These are phyloP conservation scores for Mucor saturninus DNA, from an alignment of 371 early-diverging fungal genomes.

Conservation along the genomic window DNA sequence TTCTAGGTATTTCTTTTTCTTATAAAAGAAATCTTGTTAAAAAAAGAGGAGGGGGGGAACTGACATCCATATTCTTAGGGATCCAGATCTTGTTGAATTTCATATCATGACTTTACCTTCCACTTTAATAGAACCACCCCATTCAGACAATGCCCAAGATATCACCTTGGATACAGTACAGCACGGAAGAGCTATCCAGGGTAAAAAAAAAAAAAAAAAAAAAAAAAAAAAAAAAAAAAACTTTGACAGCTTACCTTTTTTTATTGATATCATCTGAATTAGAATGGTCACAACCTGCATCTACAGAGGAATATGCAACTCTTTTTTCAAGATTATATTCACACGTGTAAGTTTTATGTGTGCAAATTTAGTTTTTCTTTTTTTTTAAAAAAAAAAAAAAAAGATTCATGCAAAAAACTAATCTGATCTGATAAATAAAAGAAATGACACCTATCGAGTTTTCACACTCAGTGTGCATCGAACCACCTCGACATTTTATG, in stretches of 20 bases:
- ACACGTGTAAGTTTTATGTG: slow-evolving; percentile 23
- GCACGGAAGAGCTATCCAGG: slow-evolving; percentile 31
- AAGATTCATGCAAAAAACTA: slow-evolving; percentile 7
- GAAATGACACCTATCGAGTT: slow-evolving; percentile 35
- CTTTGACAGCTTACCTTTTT: not conserved
- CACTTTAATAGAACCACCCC: slow-evolving; percentile 23
- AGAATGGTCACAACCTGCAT: slow-evolving; percentile 37
- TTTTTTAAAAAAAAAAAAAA: slow-evolving; percentile 9
- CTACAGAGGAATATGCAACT: slow-evolving; percentile 22
- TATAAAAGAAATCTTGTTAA: not conserved
- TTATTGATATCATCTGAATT: not conserved
- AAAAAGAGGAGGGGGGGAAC: not conserved
- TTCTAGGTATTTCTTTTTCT: slow-evolving; percentile 32
- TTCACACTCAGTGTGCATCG: slow-evolving; percentile 35
- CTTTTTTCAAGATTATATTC: slow-evolving; percentile 36
- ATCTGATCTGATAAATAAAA: not conserved
- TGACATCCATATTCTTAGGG: slow-evolving; percentile 25
- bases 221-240: not conserved
- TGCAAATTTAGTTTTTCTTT: not conserved
- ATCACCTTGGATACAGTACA: slow-evolving; percentile 17
- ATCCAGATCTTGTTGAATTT: slow-evolving; percentile 47
- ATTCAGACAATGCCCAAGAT: slow-evolving; percentile 10
- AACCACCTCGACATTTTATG: slow-evolving; percentile 27
- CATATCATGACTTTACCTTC: slow-evolving; percentile 37
- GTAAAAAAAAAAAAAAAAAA: slow-evolving; percentile 15